Conservation (phyloP, 1,284 basidiomycete genomes). For the Leccinum ponderosum region DNA sequence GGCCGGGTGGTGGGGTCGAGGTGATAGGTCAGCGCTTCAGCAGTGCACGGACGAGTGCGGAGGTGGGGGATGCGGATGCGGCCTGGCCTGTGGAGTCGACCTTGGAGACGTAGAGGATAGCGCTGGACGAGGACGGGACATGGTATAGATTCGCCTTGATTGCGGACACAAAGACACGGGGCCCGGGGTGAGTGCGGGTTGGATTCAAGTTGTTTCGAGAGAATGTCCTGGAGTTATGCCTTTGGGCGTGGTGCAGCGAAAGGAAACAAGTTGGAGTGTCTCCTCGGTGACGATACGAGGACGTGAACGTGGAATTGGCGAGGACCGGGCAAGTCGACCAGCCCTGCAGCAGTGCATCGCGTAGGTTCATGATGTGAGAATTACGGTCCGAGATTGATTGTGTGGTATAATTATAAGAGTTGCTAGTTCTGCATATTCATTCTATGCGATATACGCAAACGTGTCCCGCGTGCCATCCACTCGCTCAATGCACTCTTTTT, state of each 20-base stretch:
- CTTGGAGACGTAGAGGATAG: conserved; percentile 90
- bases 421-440: conserved; percentile 4
- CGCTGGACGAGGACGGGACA: conserved; percentile 34
- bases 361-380: conserved; percentile 45
- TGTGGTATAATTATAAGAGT: neutral
- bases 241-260: conserved; percentile 67
- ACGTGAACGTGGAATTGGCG: conserved; percentile 75
- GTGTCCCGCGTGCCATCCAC: conserved; percentile 81
- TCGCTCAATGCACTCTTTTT: conserved; percentile 98
- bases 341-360: conserved; percentile 63
- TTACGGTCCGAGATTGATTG: neutral
- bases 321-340: conserved; percentile 60
- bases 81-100: conserved; percentile 91
- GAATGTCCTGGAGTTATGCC: conserved; percentile 71
- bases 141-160: too few species aligned
- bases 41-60: conserved; percentile 67
- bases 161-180: too few species aligned
- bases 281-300: conserved; percentile 71
- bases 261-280: conserved; percentile 71
- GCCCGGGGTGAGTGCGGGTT: too few species aligned
- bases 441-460: conserved; percentile 73
- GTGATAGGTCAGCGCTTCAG: conserved; percentile 55
- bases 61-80: conserved; percentile 59
- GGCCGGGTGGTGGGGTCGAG: conserved; percentile 66
- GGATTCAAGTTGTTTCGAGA: conserved; percentile 29